Base-by-base conservation (phyloP, 805 yeast genomes). In the Ascoidea tarda region DNA sequence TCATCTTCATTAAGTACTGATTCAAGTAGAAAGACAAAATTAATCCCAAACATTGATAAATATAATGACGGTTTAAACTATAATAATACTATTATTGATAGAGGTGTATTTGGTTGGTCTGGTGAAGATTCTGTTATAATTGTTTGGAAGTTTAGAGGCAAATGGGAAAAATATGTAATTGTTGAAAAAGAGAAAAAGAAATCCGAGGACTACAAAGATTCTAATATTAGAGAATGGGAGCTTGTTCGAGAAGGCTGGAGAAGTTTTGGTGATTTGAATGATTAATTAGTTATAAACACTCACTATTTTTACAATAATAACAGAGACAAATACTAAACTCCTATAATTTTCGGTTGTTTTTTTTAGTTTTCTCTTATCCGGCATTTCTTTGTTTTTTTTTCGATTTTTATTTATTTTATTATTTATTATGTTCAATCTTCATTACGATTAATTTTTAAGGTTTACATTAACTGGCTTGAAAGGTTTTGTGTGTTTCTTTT, bases 131-230 rank as follows among this genome's bases (percentile, higher is more conserved):
- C 84, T 10, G 67, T 91, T 5, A 74, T 88, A 0, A 74, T 90
- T 0, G 68, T 91, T 2, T 89, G 97, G 96, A 75, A 77, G 54
- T 66, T 69, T 47, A 74, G 79, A 55, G 82, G 83, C 5, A 80
- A 81, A 33, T 87, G 96, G 96, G 97, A 91, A 63, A 87, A 85
- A 63, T 91, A 85, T 64, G 79, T 73, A 12, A 79, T 91, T 45
- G 71, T 78, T 12, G 88, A 82, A 58, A 75, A 69, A 53, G 68
- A 66, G 44, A 61, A 57, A 32, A 58, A 50, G 49, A 46, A 59
- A 50, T 16, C 47, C 51, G 51, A 47, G 47, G 51, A 52, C 28
- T 53, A 54, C 1, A 42, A n/a, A 28, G 50, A 49, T 32, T 10
- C 45, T 21, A 50, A 47, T 45, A 60, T 61, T 10, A 67, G 66